Conservation (phyloP, 1,139 yeast species). For the Candida pseudoviswanathii region DNA sequence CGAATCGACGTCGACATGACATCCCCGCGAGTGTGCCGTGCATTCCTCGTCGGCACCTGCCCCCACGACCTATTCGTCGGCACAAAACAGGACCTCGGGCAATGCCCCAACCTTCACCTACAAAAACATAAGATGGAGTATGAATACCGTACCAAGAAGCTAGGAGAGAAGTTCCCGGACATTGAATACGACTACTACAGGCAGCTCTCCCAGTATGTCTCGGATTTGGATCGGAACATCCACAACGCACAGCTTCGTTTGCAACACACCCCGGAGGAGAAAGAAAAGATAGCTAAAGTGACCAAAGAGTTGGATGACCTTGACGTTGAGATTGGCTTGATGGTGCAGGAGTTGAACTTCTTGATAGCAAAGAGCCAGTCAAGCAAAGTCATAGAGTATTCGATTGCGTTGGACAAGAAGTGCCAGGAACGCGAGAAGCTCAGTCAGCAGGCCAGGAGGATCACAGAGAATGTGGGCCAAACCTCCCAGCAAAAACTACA, state of each 20-base stretch:
- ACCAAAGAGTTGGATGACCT: constrained; percentile 67
- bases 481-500: constrained; percentile 89
- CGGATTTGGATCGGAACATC: constrained; percentile 70
- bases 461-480: constrained; percentile 79
- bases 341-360: constrained; percentile 68
- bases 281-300: constrained; percentile 60
- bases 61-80: constrained; percentile 84
- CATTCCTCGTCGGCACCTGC: constrained; percentile 84
- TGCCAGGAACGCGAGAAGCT: constrained; percentile 50
- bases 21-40: constrained; percentile 73
- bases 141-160: constrained; percentile 54
- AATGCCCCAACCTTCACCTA: constrained; percentile 75
- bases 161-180: constrained; percentile 62
- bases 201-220: constrained; percentile 55
- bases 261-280: constrained; percentile 80
- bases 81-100: constrained; percentile 83
- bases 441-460: constrained; percentile 55
- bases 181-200: constrained; percentile 69
- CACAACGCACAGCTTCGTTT: constrained; percentile 65
- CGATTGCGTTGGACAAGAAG: constrained; percentile 46
- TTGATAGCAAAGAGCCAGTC: constrained; percentile 55
- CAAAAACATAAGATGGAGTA: constrained; percentile 79
- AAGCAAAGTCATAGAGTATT: constrained; percentile 52
- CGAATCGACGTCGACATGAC: constrained; percentile 54
- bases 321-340: constrained; percentile 67